Evolutionary conservation across 2,329 filamentous ascomycete genomes (phyloP).

Genomic region (Ceratocystis ficicola): DNA sequence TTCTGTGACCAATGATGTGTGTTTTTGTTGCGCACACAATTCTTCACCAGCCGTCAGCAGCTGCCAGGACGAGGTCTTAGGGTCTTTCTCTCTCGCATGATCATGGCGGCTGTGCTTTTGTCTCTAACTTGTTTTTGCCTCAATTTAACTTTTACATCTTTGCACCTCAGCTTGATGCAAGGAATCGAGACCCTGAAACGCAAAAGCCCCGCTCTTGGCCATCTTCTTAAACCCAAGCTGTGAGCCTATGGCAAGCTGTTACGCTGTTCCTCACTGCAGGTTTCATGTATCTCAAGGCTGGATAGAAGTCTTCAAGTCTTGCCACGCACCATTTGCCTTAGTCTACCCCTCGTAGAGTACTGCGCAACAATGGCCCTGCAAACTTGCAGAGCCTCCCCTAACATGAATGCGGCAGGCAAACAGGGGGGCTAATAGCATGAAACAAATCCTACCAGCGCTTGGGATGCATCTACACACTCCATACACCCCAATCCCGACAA

Average conservation of each 20-base stretch:
- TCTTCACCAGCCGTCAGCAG: too few species aligned
- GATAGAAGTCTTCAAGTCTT: too few species aligned
- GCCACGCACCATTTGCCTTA: too few species aligned
- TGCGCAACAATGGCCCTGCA: neutral
- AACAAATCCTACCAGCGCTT: neutral
- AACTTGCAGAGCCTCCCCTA: neutral
- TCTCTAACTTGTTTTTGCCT: neutral
- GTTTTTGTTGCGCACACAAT: too few species aligned
- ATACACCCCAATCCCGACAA: neutral
- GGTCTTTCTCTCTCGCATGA: neutral
- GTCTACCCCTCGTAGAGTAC: neutral
- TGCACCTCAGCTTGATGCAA: neutral
- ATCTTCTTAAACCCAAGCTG: neutral
- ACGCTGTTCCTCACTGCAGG: too few species aligned
- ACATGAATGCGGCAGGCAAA: neutral
- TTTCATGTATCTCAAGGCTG: too few species aligned
- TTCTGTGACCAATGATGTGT: too few species aligned
- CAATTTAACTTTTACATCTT: neutral
- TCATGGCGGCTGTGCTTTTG: neutral
- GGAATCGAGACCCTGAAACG: neutral
- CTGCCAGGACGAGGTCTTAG: too few species aligned
- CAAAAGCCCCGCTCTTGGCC: neutral
- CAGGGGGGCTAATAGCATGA: neutral
- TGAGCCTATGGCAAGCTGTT: too few species aligned
- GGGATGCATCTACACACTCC: neutral